Conservation (phyloP, 805 yeast genomes). For the Candida peoriensis region DNA sequence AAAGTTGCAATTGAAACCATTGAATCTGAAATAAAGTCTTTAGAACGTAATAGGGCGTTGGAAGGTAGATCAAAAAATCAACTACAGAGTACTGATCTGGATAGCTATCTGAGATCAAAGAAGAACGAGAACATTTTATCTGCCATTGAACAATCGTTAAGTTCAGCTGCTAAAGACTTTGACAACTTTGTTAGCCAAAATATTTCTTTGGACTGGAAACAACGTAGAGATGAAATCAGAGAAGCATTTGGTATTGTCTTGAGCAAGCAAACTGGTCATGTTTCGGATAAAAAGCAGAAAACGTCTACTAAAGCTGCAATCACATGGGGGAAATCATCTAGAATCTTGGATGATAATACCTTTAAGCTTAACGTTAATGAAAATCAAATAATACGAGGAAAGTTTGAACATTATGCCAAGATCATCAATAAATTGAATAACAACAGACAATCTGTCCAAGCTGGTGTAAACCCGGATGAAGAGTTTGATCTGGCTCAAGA, state of each 20-base stretch:
- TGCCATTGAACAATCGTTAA: constrained; percentile 76
- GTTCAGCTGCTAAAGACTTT: constrained; percentile 74
- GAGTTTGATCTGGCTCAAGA: constrained; percentile 55
- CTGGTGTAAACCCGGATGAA: constrained; percentile 10
- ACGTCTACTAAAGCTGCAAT: constrained; percentile 5
- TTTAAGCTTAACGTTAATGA: constrained; percentile 38
- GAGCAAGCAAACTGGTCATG: constrained; percentile 21
- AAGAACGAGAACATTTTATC: constrained; percentile 79
- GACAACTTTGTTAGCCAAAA: constrained; percentile 70
- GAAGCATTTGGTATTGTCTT: constrained; percentile 60
- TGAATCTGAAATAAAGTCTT: constrained; percentile 46
- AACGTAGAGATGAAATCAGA: constrained; percentile 67
- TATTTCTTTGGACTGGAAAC: constrained; percentile 79
- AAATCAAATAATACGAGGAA: constrained; percentile 38
- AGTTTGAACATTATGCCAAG: constrained; percentile 71
- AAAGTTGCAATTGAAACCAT: constrained; percentile 87
- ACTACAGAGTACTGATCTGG: constrained; percentile 40
- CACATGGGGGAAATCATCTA: constrained; percentile 28
- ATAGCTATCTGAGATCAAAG: constrained; percentile 57
- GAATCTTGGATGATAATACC: constrained; percentile 26
- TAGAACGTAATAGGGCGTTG: constrained; percentile 27
- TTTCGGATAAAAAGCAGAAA: constrained; percentile 13
- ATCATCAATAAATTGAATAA: constrained; percentile 69
- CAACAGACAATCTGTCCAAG: constrained; percentile 45
- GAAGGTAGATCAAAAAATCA: constrained; percentile 25